These are phyloP conservation scores for Lachnellula hyalina DNA, from an alignment of 2,329 filamentous ascomycete species.

Conservation along the genomic window DNA sequence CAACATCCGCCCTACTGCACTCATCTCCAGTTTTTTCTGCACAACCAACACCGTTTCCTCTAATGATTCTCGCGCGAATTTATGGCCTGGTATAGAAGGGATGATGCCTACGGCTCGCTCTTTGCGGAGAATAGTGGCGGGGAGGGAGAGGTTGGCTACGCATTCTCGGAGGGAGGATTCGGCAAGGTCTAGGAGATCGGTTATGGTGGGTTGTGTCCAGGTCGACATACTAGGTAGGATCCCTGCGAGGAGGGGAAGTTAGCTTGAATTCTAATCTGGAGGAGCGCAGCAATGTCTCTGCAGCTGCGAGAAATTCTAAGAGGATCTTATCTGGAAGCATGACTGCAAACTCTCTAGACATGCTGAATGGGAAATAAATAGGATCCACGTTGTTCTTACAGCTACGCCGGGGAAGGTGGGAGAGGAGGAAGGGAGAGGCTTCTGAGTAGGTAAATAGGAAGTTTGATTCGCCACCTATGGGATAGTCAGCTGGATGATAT, in stretches of 20 bases:
- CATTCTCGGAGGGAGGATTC: slow-evolving; percentile 81
- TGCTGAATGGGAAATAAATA: too few relatives aligned
- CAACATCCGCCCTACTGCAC: slow-evolving; percentile 58
- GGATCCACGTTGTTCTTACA: slow-evolving; percentile 31
- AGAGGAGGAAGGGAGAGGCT: slow-evolving; percentile 59
- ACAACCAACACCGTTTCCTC: slow-evolving; percentile 95
- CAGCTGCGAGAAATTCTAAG: too few relatives aligned
- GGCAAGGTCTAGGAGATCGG: slow-evolving; percentile 78
- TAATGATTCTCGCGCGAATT: slow-evolving; percentile 79
- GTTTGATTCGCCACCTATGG: slow-evolving; percentile 75
- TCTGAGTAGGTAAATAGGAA: slow-evolving; percentile 81
- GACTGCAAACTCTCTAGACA: too few relatives aligned
- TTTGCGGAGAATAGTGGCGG: slow-evolving; percentile 78
- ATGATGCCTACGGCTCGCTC: slow-evolving; percentile 79
- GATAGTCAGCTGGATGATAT: background rate
- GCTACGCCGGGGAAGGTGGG: slow-evolving; percentile 56
- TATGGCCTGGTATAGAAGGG: slow-evolving; percentile 55
- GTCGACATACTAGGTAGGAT: slow-evolving; percentile 70
- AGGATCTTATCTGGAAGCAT: too few relatives aligned
- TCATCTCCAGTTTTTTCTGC: slow-evolving; percentile 86
- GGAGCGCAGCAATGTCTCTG: too few relatives aligned
- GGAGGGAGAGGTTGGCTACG: slow-evolving; percentile 70
- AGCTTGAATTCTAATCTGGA: too few relatives aligned
- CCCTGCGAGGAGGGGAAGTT: slow-evolving; percentile 35
- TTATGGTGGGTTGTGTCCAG: slow-evolving; percentile 74